These are phyloP conservation scores for Nigrospora osmanthi DNA, from an alignment of 2,329 filamentous ascomycete species.

Conservation along the genomic window DNA sequence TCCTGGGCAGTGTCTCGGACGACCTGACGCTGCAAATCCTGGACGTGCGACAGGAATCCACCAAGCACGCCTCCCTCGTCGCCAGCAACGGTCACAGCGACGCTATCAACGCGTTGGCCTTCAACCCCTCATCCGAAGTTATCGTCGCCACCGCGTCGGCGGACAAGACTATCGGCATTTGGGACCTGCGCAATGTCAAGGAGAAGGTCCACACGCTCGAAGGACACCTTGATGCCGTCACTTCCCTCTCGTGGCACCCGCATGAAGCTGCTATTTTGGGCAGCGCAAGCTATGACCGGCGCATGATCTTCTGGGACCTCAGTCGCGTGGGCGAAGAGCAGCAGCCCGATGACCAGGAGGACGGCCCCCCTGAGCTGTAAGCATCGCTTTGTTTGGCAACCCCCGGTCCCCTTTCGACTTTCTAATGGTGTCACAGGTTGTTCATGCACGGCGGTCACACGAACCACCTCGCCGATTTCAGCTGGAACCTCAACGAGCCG, in stretches of 20 bases:
- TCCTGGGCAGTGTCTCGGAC: slow-evolving; percentile 91
- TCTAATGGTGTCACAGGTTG: slow-evolving; percentile 42
- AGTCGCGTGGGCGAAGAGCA: slow-evolving; percentile 90
- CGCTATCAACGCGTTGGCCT: slow-evolving; percentile 92
- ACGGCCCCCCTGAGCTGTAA: slow-evolving; percentile 89
- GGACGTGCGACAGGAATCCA: slow-evolving; percentile 66
- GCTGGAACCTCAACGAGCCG: slow-evolving; percentile 93
- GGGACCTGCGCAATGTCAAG: slow-evolving; percentile 89
- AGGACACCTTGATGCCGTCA: slow-evolving; percentile 82
- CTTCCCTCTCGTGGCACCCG: slow-evolving; percentile 91
- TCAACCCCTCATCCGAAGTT: slow-evolving; percentile 87
- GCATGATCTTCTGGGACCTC: slow-evolving; percentile 95
- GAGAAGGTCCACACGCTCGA: slow-evolving; percentile 85
- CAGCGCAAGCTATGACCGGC: slow-evolving; percentile 85
- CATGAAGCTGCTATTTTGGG: slow-evolving; percentile 81
- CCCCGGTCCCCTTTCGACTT: neutral
- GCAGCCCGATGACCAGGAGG: slow-evolving; percentile 86
- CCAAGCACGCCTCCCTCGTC: slow-evolving; percentile 59
- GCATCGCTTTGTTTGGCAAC: slow-evolving; percentile 24
- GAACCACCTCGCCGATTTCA: slow-evolving; percentile 92
- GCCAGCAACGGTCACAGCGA: slow-evolving; percentile 74
- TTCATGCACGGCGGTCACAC: slow-evolving; percentile 99
- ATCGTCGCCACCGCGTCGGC: slow-evolving; percentile 88
- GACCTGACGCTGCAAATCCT: slow-evolving; percentile 89
- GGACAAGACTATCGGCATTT: slow-evolving; percentile 90